Conservation (phyloP, 2,329 filamentous ascomycete genomes). For the Ceratocystiopsis brevicomis region DNA sequence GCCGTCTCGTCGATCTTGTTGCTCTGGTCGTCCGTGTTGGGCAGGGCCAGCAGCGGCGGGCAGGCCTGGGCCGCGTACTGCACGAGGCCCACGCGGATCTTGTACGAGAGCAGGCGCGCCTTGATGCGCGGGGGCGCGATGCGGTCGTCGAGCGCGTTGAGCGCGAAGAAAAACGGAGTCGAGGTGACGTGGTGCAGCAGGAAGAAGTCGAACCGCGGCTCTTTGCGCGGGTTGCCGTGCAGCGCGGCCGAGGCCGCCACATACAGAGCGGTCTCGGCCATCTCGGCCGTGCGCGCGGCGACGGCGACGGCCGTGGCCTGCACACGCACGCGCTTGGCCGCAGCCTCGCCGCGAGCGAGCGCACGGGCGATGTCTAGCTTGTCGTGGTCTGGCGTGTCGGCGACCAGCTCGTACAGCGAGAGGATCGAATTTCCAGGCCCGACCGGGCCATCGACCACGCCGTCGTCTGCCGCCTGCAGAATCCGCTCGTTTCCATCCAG, state of each 20-base stretch:
- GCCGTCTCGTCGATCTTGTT: too few species aligned
- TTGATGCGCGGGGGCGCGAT: slow-evolving; percentile 37
- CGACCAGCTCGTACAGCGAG: slow-evolving; percentile 41
- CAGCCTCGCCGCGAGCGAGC: slow-evolving; percentile 39
- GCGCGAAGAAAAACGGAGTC: slow-evolving; percentile 50
- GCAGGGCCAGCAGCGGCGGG: slow-evolving; percentile 34
- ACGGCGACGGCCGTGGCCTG: slow-evolving; percentile 38
- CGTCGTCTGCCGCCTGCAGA: too few species aligned
- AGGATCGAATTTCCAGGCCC: slow-evolving; percentile 21
- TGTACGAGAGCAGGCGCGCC: slow-evolving; percentile 59
- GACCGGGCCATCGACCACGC: too few species aligned
- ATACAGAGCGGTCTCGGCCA: slow-evolving; percentile 46
- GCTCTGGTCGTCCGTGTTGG: neutral
- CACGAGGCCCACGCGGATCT: slow-evolving; percentile 54
- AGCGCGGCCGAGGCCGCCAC: slow-evolving; percentile 34
- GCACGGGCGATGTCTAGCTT: slow-evolving; percentile 40
- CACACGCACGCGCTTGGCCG: slow-evolving; percentile 41
- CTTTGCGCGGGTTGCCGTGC: slow-evolving; percentile 36
- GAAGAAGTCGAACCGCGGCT: slow-evolving; percentile 67
- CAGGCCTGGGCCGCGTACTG: slow-evolving; percentile 53
- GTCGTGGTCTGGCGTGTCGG: slow-evolving; percentile 13
- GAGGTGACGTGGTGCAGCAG: slow-evolving; percentile 55
- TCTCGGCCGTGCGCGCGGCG: slow-evolving; percentile 34
- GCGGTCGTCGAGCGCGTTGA: slow-evolving; percentile 39
- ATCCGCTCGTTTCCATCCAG: neutral